Percentiles rank a stretch among this genome's conserved stretches.
Conservation (phyloP, 257 asterid species). For the Capsicum baccatum region DNA sequence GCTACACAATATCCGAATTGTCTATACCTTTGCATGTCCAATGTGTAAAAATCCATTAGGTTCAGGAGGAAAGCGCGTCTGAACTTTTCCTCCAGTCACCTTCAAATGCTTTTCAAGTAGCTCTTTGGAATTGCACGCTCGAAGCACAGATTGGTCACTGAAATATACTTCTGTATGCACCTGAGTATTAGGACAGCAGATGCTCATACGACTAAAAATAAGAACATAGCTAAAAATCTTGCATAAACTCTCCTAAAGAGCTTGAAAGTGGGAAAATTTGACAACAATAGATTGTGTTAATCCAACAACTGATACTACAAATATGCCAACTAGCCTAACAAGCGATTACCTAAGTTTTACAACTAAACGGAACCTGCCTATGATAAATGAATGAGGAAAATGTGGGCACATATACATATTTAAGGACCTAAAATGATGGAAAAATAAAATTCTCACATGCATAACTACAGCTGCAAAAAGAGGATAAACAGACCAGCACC, state of each 20-base stretch:
- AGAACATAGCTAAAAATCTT: neutral
- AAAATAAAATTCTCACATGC: neutral
- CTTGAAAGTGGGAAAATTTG: neutral
- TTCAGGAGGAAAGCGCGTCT: conserved; percentile 97
- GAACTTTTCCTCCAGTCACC: conserved; percentile 74
- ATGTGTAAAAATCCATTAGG: conserved; percentile 97
- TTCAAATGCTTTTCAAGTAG: conserved; percentile 81
- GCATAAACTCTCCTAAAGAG: neutral
- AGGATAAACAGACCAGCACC: conserved; percentile 1
- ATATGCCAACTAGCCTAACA: neutral
- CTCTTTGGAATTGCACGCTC: conserved; percentile 85
- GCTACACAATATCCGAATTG: conserved; percentile 21
- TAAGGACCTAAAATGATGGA: neutral
- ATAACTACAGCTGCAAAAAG: neutral
- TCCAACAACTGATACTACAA: neutral
- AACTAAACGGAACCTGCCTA: neutral
- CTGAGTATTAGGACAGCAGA: conserved; percentile 41
- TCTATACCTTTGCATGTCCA: conserved; percentile 92
- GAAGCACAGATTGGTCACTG: conserved; percentile 82
- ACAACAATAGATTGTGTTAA: neutral
- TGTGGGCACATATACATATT: neutral
- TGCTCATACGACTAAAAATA: conserved; percentile 23
- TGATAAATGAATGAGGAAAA: neutral
- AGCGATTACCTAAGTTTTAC: neutral
- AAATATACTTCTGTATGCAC: conserved; percentile 94